A percentile compares a stretch with the other conserved stretches of the same genome.
phyloP scores from a whole-genome alignment of 208 protist genomes.

The Naegleria lovaniensis region DNA sequence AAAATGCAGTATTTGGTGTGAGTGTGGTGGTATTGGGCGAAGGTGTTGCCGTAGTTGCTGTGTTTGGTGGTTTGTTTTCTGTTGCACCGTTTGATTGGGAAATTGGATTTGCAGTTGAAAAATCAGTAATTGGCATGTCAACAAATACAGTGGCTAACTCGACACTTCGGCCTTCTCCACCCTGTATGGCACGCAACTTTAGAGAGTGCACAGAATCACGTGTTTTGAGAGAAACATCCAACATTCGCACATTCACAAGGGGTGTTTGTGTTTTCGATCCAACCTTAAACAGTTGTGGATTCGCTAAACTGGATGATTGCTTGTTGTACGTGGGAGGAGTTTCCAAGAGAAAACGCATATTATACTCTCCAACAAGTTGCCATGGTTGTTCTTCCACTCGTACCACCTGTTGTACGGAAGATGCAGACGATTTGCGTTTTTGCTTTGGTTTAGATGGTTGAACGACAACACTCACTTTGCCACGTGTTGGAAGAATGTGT shows the following conservation, averaged over 20 bases:
- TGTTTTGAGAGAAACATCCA: background rate
- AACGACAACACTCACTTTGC: background rate
- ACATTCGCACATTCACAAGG: background rate
- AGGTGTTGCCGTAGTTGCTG: background rate
- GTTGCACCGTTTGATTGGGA: background rate
- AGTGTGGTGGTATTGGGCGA: background rate
- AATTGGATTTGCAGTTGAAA: too few species aligned
- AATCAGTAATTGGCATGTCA: conserved; percentile 6
- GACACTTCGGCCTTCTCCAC: background rate
- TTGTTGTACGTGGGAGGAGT: background rate
- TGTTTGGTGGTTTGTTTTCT: background rate
- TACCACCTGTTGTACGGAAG: background rate
- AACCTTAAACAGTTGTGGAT: too few species aligned
- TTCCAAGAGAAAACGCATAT: background rate
- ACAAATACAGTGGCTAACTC: background rate
- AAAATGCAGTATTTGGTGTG: background rate
- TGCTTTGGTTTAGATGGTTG: background rate
- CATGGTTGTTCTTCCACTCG: background rate
- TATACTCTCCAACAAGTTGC: background rate
- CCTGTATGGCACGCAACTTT: background rate
- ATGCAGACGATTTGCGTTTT: background rate
- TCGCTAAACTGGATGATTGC: too few species aligned
- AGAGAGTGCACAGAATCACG: background rate
- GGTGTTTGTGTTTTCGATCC: background rate
- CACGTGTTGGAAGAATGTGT: background rate